A percentile compares a stretch with the other conserved stretches of the same genome.
phyloP scores from a whole-genome alignment of 2,329 filamentous ascomycete species.

The Pseudophaeomoniella oleicola region DNA sequence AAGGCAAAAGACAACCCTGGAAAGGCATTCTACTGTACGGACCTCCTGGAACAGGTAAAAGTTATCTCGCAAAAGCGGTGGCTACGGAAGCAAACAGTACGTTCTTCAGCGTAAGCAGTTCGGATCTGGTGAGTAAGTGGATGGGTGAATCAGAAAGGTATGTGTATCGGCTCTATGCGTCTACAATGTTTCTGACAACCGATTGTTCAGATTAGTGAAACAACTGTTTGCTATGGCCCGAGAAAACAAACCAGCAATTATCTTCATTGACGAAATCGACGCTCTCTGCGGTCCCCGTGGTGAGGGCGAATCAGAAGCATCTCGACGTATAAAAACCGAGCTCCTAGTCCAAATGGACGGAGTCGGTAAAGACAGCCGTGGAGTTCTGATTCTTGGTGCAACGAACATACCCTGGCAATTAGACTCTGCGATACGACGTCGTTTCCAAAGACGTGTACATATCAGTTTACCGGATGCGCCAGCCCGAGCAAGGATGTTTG shows the following conservation, averaged over 20 bases:
- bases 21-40: slow-evolving; percentile 95
- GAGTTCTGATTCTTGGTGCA: slow-evolving; percentile 84
- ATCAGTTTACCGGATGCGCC: slow-evolving; percentile 81
- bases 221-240: slow-evolving; percentile 94
- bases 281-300: slow-evolving; percentile 83
- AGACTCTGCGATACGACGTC: slow-evolving; percentile 84
- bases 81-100: slow-evolving; percentile 98
- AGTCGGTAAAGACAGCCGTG: slow-evolving; percentile 87
- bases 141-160: slow-evolving; percentile 99
- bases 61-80: slow-evolving; percentile 91
- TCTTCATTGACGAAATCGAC: slow-evolving; percentile 97
- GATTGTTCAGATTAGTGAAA: slow-evolving; percentile 61
- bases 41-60: slow-evolving; percentile 93
- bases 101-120: slow-evolving; percentile 97
- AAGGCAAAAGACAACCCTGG: slow-evolving; percentile 93
- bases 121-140: slow-evolving; percentile 96
- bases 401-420: slow-evolving; percentile 99
- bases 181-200: not conserved
- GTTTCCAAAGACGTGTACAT: slow-evolving; percentile 92
- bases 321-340: slow-evolving; percentile 94
- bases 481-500: slow-evolving; percentile 88
- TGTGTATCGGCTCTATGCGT: slow-evolving; percentile 10
- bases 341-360: slow-evolving; percentile 98
- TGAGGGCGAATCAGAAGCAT: slow-evolving; percentile 96
- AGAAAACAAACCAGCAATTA: slow-evolving; percentile 95